Evolutionary conservation across 2,329 filamentous ascomycete genomes (phyloP), one percentile per base, ranked within the genome.

Genomic region (Colletotrichum karsti): DNA sequence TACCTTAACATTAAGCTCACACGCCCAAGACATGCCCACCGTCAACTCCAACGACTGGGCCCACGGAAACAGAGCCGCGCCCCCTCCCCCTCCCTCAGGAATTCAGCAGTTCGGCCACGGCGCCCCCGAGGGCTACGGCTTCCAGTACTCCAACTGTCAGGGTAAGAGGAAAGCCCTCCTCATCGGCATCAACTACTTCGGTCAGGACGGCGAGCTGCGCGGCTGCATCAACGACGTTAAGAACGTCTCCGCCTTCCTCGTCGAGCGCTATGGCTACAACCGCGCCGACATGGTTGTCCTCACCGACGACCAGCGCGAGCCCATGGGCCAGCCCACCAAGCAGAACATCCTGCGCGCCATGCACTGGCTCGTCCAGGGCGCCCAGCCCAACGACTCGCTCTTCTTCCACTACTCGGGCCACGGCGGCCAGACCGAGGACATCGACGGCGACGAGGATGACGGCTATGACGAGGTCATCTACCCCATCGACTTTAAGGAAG

Each of bases 211-310:
- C 54, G 90, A 93, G 83, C 86, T 94, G 59, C 85, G 89, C 67
- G 92, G 92, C 46, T 94, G 92, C 79, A 93, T 94, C 85, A 94
- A 94, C 80, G 92, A 94, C 77, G 91, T 92, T 35, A 90, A 91
- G 81, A 94, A 94, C 77, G 88, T 94, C 79, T 93, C 91, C 33
- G 81, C 81, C 61, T 94, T 93, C 78, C 81, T 94, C 69, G 89
- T 90, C 71, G 85, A 90, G 77, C 83, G 84, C 67, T 91, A 92
- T 75, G 85, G 87, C 55, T 94, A 94, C 80, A 91, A 90, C 84
- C 84, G 90, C 69, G 92, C 94, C 80, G 92, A 94, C 74, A 94
- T 94, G 91, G 91, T 94, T 46, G 88, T 91, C 63, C 81, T 94
- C 78, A 94, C 92, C 13, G 92, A 94, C 73, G 92, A 94, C 78